Base-by-base conservation (phyloP, 495 filamentous ascomycete genomes). In the Hypoxylon fuscum region DNA sequence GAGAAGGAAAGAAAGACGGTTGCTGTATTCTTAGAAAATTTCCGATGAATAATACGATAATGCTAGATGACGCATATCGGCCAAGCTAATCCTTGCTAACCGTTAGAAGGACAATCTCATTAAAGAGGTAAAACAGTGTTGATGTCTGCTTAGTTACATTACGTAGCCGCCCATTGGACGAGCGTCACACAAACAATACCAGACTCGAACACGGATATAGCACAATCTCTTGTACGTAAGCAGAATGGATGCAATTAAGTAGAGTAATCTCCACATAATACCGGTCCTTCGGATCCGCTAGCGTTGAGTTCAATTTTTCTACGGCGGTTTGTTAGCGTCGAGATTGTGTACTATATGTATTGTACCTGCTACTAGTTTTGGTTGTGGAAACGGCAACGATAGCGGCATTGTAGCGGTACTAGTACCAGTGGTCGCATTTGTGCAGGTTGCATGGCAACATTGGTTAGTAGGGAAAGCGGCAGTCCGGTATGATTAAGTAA, bases 21-120 rank as follows among this genome's bases (percentile, higher is more conserved):
- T 12, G 12, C 2, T 35, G 3, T 4, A n/a, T 34, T 25, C 25
- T 27, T 58, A 47, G 58, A 68, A 68, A 63, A 50, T 62, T 68
- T 68, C 59, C 44, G 25, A 40, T 50, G 42, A 57, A 53, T 57
- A 37, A 51, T 49, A 51, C 2, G 29, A 8, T 60, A 53, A 55
- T 60, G 62, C 57, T 52, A 35, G 44, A 68, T 68, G 64, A 68
- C 64, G 64, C 64, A 68, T 50, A 59, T 59, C 15, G 43, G 37
- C 23, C 27, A 11, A 49, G 27, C 1, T 5, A 49, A n/a, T 17
- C 32, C 29, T 11, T 49, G 25, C 6, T 5, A 15, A 29, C 11
- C 4, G 22, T 45, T 45, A 45, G 12, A 25, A 27, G 20, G 3
- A 29, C 27, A 8, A 8, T 8, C 25, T 27, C 8, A 8, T 27